phyloP scores from a whole-genome alignment of 2,329 filamentous ascomycete species.

The Emmonsiellopsis sp. region DNA sequence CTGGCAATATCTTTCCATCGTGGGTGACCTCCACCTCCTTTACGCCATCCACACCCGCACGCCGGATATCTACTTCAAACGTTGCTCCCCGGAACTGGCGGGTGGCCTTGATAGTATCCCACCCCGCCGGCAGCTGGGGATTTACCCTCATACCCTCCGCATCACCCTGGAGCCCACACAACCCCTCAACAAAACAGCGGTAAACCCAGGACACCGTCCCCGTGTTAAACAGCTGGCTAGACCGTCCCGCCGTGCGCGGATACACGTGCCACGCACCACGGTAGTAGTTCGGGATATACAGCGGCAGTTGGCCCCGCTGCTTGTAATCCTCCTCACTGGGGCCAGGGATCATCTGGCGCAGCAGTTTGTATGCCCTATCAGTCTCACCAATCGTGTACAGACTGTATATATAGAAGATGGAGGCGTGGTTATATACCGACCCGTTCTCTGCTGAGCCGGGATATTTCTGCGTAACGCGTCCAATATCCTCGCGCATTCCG shows the following conservation, averaged over 20 bases:
- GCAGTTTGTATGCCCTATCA: slow-evolving; percentile 43
- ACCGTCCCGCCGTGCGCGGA: slow-evolving; percentile 46
- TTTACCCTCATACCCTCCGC: slow-evolving; percentile 38
- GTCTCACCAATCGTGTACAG: slow-evolving; percentile 43
- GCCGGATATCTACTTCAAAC: slow-evolving; percentile 40
- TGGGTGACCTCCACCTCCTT: slow-evolving; percentile 25
- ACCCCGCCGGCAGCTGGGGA: slow-evolving; percentile 44
- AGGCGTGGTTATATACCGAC: slow-evolving; percentile 51
- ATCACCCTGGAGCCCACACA: slow-evolving; percentile 47
- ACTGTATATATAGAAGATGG: slow-evolving; percentile 47
- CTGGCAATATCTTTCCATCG: slow-evolving; percentile 31
- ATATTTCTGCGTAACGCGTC: slow-evolving; percentile 51
- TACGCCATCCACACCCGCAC: slow-evolving; percentile 31
- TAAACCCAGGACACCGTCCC: slow-evolving; percentile 51
- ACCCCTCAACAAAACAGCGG: slow-evolving; percentile 46
- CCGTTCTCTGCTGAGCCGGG: slow-evolving; percentile 51
- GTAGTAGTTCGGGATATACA: slow-evolving; percentile 54
- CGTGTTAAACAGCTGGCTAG: slow-evolving; percentile 51
- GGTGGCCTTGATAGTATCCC: slow-evolving; percentile 41
- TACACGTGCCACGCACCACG: slow-evolving; percentile 42
- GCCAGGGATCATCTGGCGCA: slow-evolving; percentile 48
- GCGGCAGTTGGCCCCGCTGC: slow-evolving; percentile 47
- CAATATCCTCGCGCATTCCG: slow-evolving; percentile 50
- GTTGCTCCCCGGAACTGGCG: slow-evolving; percentile 44
- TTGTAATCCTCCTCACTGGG: slow-evolving; percentile 43